Evolutionary conservation across 2,329 filamentous ascomycete genomes (phyloP).

Genomic region (Pseudophaeomoniella oleicola): DNA sequence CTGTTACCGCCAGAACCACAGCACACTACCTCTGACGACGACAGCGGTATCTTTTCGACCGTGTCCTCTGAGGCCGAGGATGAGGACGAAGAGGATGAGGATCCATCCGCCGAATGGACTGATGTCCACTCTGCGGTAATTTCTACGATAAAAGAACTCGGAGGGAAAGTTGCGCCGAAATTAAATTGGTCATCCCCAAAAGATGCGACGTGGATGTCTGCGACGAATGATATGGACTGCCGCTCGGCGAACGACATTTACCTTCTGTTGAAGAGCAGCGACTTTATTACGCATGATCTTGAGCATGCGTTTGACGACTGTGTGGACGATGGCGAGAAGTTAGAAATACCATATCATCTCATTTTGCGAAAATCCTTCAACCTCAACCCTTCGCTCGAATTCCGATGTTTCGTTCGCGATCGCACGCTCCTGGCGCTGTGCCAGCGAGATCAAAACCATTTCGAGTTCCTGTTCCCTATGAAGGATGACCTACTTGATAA

Average conservation of each 20-base stretch:
- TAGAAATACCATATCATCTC: slow-evolving; percentile 57
- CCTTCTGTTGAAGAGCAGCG: slow-evolving; percentile 81
- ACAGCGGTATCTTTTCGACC: slow-evolving; percentile 26
- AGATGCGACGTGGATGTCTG: slow-evolving; percentile 82
- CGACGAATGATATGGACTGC: slow-evolving; percentile 85
- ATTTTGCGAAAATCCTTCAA: slow-evolving; percentile 79
- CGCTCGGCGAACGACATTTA: slow-evolving; percentile 82
- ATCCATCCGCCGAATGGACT: slow-evolving; percentile 41
- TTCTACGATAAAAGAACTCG: slow-evolving; percentile 62
- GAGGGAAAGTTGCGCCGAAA: slow-evolving; percentile 79
- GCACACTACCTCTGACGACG: slow-evolving; percentile 19
- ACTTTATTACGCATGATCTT: slow-evolving; percentile 87
- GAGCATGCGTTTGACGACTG: slow-evolving; percentile 83
- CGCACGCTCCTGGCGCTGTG: slow-evolving; percentile 67
- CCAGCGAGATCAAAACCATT: slow-evolving; percentile 83
- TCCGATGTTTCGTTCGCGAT: slow-evolving; percentile 85
- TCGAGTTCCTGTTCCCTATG: slow-evolving; percentile 62
- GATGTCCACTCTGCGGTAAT: slow-evolving; percentile 67
- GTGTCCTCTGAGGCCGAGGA: slow-evolving; percentile 38
- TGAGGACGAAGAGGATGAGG: slow-evolving; percentile 43
- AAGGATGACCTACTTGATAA: slow-evolving; percentile 50
- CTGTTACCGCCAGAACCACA: slow-evolving; percentile 45
- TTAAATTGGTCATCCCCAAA: slow-evolving; percentile 96
- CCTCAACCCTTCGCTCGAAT: slow-evolving; percentile 82
- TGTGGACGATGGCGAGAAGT: slow-evolving; percentile 20